phyloP scores from a whole-genome alignment of 164 flowering plant species.

The Euptelea pleiosperma region DNA sequence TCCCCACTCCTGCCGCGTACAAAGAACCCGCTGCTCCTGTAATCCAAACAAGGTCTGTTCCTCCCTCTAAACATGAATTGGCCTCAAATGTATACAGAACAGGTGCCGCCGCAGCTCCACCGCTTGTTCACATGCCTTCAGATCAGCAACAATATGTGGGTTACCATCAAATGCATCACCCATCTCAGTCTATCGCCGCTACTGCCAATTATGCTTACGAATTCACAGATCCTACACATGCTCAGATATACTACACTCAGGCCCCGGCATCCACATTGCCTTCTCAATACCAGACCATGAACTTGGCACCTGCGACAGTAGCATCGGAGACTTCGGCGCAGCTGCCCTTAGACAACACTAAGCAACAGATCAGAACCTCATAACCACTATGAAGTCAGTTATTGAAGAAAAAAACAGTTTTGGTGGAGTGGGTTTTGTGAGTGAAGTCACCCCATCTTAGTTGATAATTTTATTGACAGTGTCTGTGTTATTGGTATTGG shows the following conservation, averaged over 20 bases:
- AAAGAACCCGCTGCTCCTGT: constrained; percentile 19
- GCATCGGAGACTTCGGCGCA: constrained; percentile 45
- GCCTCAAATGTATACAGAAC: constrained; percentile 53
- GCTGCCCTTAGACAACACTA: constrained; percentile 41
- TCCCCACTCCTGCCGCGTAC: constrained; percentile 34
- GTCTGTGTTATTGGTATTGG: constrained; percentile 32
- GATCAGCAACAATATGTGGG: constrained; percentile 58
- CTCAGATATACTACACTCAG: constrained; percentile 68
- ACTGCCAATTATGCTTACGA: constrained; percentile 58
- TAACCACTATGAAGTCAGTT: constrained; percentile 35
- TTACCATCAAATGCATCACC: constrained; percentile 64
- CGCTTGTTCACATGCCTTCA: constrained; percentile 49
- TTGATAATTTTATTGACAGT: constrained; percentile 23
- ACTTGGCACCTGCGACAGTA: constrained; percentile 36
- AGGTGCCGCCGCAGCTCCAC: constrained; percentile 36
- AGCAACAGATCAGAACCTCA: constrained; percentile 58
- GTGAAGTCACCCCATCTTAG: constrained; percentile 19
- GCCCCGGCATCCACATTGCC: constrained; percentile 44
- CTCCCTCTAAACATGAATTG: constrained; percentile 49
- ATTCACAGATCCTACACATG: constrained; percentile 53
- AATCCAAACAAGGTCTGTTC: constrained; percentile 38
- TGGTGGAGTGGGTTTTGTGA: constrained; percentile 26
- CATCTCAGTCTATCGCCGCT: constrained; percentile 56
- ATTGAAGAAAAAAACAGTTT: constrained; percentile 40
- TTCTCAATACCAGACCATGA: constrained; percentile 73